Conservation (phyloP, 2,329 filamentous ascomycete genomes). For the Rhynchosporium agropyri region DNA sequence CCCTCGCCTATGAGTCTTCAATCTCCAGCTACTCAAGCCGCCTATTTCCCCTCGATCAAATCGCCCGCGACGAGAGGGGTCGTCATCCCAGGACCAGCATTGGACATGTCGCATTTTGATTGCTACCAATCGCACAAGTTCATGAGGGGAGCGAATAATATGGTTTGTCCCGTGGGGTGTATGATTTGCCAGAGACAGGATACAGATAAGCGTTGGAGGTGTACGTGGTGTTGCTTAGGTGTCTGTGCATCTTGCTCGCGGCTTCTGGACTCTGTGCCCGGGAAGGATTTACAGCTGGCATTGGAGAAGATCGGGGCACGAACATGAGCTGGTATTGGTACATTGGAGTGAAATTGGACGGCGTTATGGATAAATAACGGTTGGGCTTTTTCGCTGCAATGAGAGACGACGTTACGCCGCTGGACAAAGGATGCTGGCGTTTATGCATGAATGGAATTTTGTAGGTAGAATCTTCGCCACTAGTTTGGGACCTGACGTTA, state of each 20-base stretch:
- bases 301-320: slow-evolving; percentile 32
- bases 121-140: slow-evolving; percentile 41
- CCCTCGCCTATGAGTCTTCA: slow-evolving; percentile 28
- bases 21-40: slow-evolving; percentile 26
- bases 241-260: slow-evolving; percentile 41
- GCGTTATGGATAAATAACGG: slow-evolving; percentile 3
- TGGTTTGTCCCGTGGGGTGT: slow-evolving; percentile 39
- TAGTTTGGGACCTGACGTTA: slow-evolving; percentile 2
- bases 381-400: neutral
- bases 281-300: slow-evolving; percentile 36
- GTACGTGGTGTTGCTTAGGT: slow-evolving; percentile 42
- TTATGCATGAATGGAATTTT: slow-evolving; percentile 3
- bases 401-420: neutral
- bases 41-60: slow-evolving; percentile 31
- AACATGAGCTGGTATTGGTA: neutral
- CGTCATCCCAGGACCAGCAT: slow-evolving; percentile 31
- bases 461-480: neutral
- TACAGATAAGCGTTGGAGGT: slow-evolving; percentile 37
- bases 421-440: slow-evolving; percentile 7
- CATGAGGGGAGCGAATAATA: slow-evolving; percentile 39
- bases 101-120: slow-evolving; percentile 36
- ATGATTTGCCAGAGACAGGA: slow-evolving; percentile 41
- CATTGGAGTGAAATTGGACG: neutral
- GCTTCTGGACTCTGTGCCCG: slow-evolving; percentile 32
- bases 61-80: slow-evolving; percentile 28